These are phyloP conservation scores for Pythium guiyangense DNA, from an alignment of 352 stramenopile species.

Conservation along the genomic window DNA sequence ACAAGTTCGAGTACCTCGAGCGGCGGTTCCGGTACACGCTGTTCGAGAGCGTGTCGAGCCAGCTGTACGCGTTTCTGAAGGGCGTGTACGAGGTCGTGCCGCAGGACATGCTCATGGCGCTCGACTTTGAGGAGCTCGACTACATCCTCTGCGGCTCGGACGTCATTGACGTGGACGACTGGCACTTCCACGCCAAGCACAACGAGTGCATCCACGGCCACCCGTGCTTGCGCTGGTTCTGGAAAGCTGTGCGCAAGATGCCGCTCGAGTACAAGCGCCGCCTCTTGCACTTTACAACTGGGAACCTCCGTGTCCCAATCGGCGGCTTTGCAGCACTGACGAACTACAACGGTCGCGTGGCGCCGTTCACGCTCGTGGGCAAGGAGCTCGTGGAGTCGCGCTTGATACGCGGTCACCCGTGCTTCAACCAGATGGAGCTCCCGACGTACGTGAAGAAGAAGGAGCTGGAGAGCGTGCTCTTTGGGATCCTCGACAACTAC, in stretches of 20 bases:
- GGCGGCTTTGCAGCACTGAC: too few relatives aligned
- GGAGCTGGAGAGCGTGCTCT: slow-evolving; percentile 40
- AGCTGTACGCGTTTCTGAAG: slow-evolving; percentile 78
- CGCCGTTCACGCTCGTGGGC: slow-evolving; percentile 8
- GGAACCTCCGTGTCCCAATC: slow-evolving; percentile 5
- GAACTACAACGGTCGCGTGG: slow-evolving; percentile 3
- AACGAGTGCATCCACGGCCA: too few relatives aligned
- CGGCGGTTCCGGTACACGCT: too few relatives aligned
- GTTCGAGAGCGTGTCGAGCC: slow-evolving; percentile 79
- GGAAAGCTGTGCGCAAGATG: too few relatives aligned
- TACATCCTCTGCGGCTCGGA: too few relatives aligned
- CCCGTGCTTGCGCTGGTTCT: too few relatives aligned
- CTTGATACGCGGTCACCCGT: slow-evolving; percentile 29
- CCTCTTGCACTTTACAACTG: slow-evolving; percentile 36
- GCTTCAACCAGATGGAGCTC: slow-evolving; percentile 88
- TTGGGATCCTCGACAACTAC: slow-evolving; percentile 27
- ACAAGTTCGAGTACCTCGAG: slow-evolving; percentile 89
- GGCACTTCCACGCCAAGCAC: too few relatives aligned
- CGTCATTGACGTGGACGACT: too few relatives aligned
- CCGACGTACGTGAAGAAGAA: too few relatives aligned
- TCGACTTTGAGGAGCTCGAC: too few relatives aligned
- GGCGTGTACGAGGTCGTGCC: slow-evolving; percentile 95
- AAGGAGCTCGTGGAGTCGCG: background rate
- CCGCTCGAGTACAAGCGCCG: too few relatives aligned
- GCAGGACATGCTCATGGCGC: too few relatives aligned